Conservation (phyloP, 192 early-diverging fungal species). For the Backusella macrospora region DNA sequence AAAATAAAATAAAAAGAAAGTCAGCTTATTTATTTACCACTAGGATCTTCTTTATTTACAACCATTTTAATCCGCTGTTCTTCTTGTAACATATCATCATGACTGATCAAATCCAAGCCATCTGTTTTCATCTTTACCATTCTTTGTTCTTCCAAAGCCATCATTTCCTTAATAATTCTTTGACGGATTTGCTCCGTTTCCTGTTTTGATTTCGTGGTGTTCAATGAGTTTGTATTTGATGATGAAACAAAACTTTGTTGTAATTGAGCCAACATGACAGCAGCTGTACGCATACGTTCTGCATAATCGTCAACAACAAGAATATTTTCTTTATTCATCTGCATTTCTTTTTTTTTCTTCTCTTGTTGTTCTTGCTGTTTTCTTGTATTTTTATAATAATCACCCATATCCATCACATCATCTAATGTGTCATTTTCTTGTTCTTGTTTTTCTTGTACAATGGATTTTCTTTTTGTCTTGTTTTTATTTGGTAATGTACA, state of each 20-base stretch:
- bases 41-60: slow-evolving; percentile 67
- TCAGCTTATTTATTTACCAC: slow-evolving; percentile 13
- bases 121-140: slow-evolving; percentile 65
- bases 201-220: slow-evolving; percentile 40
- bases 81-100: slow-evolving; percentile 57
- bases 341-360: not conserved
- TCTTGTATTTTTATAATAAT: not conserved
- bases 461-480: not conserved
- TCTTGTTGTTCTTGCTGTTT: not conserved
- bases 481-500: not conserved
- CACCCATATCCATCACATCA: slow-evolving; percentile 16
- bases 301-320: slow-evolving; percentile 77
- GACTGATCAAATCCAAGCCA: slow-evolving; percentile 71
- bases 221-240: not conserved
- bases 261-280: slow-evolving; percentile 93
- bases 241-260: slow-evolving; percentile 56
- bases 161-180: slow-evolving; percentile 93
- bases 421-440: not conserved
- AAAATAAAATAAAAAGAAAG: too few species aligned
- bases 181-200: slow-evolving; percentile 83
- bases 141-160: slow-evolving; percentile 86
- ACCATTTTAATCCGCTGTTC: slow-evolving; percentile 42
- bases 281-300: slow-evolving; percentile 93
- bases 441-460: not conserved
- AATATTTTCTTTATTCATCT: not conserved